These are phyloP conservation scores for Omphalotus olearius DNA, from an alignment of 1,284 basidiomycete species.

Conservation along the genomic window DNA sequence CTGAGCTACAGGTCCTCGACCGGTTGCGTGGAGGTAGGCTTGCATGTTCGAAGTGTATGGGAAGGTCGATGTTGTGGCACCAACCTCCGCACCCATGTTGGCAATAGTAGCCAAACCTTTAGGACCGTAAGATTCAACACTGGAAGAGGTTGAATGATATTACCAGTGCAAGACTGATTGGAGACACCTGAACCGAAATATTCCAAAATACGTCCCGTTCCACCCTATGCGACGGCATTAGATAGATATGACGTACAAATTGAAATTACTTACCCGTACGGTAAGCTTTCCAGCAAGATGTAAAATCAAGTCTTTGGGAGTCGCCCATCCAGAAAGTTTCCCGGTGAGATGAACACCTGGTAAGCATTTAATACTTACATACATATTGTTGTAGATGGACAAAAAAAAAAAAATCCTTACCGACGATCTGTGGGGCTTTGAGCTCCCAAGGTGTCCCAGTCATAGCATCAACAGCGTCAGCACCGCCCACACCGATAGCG, in stretches of 20 bases:
- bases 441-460: conserved; percentile 98
- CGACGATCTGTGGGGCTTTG: conserved; percentile 88
- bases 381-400: neutral
- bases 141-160: neutral
- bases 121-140: neutral
- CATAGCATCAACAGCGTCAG: conserved; percentile 98
- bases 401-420: conserved; percentile 35
- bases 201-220: conserved; percentile 94
- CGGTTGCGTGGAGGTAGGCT: conserved; percentile 87
- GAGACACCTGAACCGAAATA: conserved; percentile 96
- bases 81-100: conserved; percentile 99
- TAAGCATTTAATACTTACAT: neutral
- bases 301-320: conserved; percentile 95
- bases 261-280: conserved; percentile 65
- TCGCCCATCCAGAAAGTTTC: conserved; percentile 87
- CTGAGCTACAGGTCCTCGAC: conserved; percentile 81
- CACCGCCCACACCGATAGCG: conserved; percentile 97
- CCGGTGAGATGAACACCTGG: conserved; percentile 83
- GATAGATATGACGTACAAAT: neutral
- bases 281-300: conserved; percentile 94
- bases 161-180: conserved; percentile 90
- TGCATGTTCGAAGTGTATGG: conserved; percentile 92
- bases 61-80: conserved; percentile 97
- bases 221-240: conserved; percentile 53
- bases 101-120: conserved; percentile 88